phyloP scores from a whole-genome alignment of 208 protist genomes.

The Wallacemonas collosoma region DNA sequence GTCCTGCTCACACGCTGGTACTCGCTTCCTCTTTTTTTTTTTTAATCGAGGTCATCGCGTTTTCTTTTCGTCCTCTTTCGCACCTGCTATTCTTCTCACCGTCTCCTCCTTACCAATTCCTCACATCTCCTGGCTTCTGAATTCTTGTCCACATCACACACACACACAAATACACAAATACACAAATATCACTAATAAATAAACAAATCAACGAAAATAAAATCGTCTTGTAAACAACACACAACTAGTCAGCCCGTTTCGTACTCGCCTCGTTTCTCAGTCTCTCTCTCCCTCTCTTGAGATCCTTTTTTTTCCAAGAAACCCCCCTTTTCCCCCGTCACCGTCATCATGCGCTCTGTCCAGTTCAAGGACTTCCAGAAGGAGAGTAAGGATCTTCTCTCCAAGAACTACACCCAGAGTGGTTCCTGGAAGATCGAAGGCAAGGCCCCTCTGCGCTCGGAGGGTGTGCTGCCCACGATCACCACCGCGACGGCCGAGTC shows the following conservation, averaged over 20 bases:
- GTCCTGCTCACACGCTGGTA: not conserved
- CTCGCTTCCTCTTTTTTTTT: not conserved
- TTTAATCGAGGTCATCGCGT: not conserved
- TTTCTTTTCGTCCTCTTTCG: not conserved
- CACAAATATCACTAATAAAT: no score
- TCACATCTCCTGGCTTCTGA: no score
- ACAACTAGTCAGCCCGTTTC: not conserved
- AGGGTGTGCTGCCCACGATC: constrained; percentile 66
- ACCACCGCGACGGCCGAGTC: constrained; percentile 37
- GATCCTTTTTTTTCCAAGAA: constrained; percentile 1
- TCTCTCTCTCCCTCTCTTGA: not conserved
- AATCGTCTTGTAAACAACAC: no score
- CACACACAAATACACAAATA: no score
- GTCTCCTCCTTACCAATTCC: no score
- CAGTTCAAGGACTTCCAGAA: constrained; percentile 87
- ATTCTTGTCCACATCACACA: no score
- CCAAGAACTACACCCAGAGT: constrained; percentile 60
- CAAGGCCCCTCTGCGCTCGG: constrained; percentile 53
- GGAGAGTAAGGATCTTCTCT: constrained; percentile 72
- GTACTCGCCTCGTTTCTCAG: not conserved
- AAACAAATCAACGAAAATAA: no score
- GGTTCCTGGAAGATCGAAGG: constrained; percentile 71
- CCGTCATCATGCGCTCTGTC: constrained; percentile 14
- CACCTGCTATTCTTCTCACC: not conserved
- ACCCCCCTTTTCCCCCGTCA: not conserved